Base-by-base conservation (phyloP, 2,329 filamentous ascomycete genomes). In the Biscogniauxia mediterranea region DNA sequence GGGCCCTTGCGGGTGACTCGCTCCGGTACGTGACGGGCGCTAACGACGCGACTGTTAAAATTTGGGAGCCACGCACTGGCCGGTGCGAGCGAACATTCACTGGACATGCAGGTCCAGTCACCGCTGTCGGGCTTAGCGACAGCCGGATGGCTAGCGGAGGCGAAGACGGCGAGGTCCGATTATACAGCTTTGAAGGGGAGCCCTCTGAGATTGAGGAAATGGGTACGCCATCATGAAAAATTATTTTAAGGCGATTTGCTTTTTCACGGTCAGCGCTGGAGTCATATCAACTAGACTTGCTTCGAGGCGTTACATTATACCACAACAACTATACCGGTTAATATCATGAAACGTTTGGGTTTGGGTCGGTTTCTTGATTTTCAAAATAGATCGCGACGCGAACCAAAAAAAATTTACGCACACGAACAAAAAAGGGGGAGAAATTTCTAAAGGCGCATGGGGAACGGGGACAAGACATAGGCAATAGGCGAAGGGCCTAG, bases 11-110 rank as follows among this genome's bases (percentile, higher is more conserved):
- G 0, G 94, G 91, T 2, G 94, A 98, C 76, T 93, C 90, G 0
- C 80, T 98, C 20, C 87, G 95, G 11, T 87, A 97, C 17, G 92
- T 98, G 15, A 92, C 90, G 19, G 94, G 93, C 0, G 91, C 92
- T 11, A 93, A 98, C 75, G 95, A 99, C 76, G 89, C 92, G 51
- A 96, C 94, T 87, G 91, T 97, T 70, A 98, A 98, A 79, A 87
- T 85, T 32, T 99, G 95, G 95, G 94, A 98, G 77, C 91, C 94
- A 17, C 82, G 93, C 60, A 93, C 91, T 1, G 95, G 95, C 26
- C 92, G 91, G 71, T 97, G 93, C 76, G 93, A 98, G 75, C 84
- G 93, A 55, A 98, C 93, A 2, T 94, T 97, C 72, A 93, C 92
- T 2, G 93, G 93, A 0, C 95, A 98, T 75, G 85, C 89, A 1